A percentile compares a stretch with the other conserved stretches of the same genome.
phyloP scores from a whole-genome alignment of 2,329 filamentous ascomycete species.

The Paracoccidioides lutzii region DNA sequence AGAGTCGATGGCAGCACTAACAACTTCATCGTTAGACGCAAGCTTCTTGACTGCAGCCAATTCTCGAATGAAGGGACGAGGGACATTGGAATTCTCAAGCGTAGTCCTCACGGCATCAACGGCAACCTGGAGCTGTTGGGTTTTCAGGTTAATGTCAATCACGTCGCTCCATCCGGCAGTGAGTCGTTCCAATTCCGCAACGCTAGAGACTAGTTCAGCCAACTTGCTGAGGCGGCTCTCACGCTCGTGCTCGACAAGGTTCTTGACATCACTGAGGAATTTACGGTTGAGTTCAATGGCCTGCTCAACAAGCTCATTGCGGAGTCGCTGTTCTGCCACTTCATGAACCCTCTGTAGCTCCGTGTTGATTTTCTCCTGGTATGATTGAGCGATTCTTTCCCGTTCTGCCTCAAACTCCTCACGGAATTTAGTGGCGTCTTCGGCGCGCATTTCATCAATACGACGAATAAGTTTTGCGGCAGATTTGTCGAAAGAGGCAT shows the following conservation, averaged over 20 bases:
- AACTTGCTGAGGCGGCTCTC: constrained; percentile 77
- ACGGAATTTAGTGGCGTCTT: constrained; percentile 71
- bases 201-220: constrained; percentile 60
- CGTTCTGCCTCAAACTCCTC: constrained; percentile 83
- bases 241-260: constrained; percentile 78
- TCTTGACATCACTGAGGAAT: constrained; percentile 65
- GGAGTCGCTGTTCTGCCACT: constrained; percentile 67
- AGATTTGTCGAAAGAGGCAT: constrained; percentile 71
- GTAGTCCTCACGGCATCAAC: constrained; percentile 83
- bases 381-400: constrained; percentile 60
- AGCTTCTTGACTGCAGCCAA: constrained; percentile 91
- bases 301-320: constrained; percentile 81
- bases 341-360: constrained; percentile 69
- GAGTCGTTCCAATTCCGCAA: constrained; percentile 74
- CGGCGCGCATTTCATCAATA: constrained; percentile 70
- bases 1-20: constrained; percentile 87
- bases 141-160: constrained; percentile 78
- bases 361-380: constrained; percentile 65
- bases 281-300: constrained; percentile 76
- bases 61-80: constrained; percentile 80
- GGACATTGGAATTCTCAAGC: constrained; percentile 59
- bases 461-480: constrained; percentile 77
- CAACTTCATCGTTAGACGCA: constrained; percentile 67
- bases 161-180: constrained; percentile 83
- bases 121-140: constrained; percentile 90